A percentile compares a stretch with the other conserved stretches of the same genome.
phyloP scores from a whole-genome alignment of 2,329 filamentous ascomycete species.

The Ophiostoma australiae region DNA sequence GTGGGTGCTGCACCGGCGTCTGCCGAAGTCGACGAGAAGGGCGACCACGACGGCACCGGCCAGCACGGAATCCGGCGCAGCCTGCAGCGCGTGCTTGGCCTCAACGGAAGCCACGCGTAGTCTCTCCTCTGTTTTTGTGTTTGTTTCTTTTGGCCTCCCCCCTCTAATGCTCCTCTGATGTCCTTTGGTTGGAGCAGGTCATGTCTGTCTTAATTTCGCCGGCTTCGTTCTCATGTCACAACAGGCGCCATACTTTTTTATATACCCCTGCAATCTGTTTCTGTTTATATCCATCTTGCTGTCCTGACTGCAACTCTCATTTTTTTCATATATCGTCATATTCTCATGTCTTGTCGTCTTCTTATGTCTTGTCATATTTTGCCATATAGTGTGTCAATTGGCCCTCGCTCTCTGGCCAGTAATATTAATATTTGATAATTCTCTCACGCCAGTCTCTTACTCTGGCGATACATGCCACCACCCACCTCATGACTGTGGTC shows the following conservation, averaged over 20 bases:
- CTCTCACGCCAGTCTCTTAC: neutral
- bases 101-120: slow-evolving; percentile 25
- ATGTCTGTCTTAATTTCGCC: neutral
- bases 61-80: slow-evolving; percentile 35
- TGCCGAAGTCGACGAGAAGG: slow-evolving; percentile 19
- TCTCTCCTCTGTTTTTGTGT: neutral
- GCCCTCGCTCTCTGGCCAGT: neutral
- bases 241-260: slow-evolving; percentile 1
- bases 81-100: slow-evolving; percentile 36
- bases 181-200: neutral
- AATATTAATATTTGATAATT: neutral
- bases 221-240: neutral
- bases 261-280: slow-evolving; percentile 12
- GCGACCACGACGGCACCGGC: slow-evolving; percentile 18
- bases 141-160: neutral
- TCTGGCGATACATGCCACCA: too few relatives aligned
- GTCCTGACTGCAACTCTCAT: too few relatives aligned
- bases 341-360: neutral
- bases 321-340: too few relatives aligned
- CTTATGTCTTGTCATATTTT: neutral
- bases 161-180: neutral
- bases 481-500: too few relatives aligned
- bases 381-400: neutral
- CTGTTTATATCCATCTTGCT: neutral
- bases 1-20: neutral